phyloP scores from a whole-genome alignment of 306 rosid genomes.

The Inga laurina region DNA sequence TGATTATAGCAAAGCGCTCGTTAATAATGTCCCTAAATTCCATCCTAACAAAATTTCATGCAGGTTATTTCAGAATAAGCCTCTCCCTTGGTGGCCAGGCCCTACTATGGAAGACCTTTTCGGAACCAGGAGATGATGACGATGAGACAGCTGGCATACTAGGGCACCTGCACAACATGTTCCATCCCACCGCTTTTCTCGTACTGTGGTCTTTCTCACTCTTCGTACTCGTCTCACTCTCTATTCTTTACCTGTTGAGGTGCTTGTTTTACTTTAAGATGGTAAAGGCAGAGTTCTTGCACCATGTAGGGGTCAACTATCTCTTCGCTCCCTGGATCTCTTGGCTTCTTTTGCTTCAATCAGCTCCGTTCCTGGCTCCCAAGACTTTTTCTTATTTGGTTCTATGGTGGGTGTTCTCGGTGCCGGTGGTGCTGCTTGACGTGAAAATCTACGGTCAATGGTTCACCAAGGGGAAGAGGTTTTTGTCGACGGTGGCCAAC shows the following conservation, averaged over 20 bases:
- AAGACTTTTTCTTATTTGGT: conserved; percentile 23
- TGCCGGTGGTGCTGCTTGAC: conserved; percentile 57
- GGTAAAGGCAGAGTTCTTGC: conserved; percentile 63
- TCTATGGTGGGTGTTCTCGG: conserved; percentile 52
- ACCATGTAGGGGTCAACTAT: conserved; percentile 64
- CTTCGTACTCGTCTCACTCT: conserved; percentile 35
- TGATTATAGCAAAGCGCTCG: conserved; percentile 20
- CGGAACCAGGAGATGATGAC: conserved; percentile 7
- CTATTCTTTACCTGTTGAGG: conserved; percentile 53
- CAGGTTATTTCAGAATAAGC: conserved; percentile 73
- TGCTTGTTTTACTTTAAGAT: conserved; percentile 53
- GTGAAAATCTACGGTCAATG: conserved; percentile 71
- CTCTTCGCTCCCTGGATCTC: conserved; percentile 69
- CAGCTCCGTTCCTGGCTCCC: conserved; percentile 46
- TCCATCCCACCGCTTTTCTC: conserved; percentile 39
- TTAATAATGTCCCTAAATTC: conserved; percentile 30
- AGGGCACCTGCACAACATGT: conserved; percentile 16
- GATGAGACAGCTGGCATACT: background rate
- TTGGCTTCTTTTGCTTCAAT: conserved; percentile 56
- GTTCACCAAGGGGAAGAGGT: conserved; percentile 63
- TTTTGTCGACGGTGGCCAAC: conserved; percentile 50
- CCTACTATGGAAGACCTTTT: conserved; percentile 52
- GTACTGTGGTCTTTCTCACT: conserved; percentile 51
- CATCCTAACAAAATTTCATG: conserved; percentile 51
- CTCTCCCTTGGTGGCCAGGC: conserved; percentile 65